Evolutionary conservation across 441 rosid species (phyloP).

Genomic region (Erodium moschatum): DNA sequence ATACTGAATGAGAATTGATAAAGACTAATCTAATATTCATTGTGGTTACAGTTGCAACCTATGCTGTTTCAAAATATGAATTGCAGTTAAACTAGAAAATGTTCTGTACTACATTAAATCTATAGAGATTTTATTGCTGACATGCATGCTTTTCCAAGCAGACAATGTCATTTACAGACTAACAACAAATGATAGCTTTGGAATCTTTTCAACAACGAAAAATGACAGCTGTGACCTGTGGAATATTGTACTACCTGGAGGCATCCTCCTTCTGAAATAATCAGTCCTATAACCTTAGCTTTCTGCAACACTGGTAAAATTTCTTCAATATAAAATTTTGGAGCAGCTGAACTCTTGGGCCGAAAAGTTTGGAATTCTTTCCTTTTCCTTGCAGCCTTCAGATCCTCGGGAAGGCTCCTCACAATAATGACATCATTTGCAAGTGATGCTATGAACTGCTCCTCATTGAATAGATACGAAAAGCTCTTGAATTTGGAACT

Average conservation of each 20-base stretch:
- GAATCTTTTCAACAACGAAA: background rate
- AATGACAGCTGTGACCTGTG: background rate
- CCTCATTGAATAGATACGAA: constrained; percentile 86
- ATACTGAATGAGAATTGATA: background rate
- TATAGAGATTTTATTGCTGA: background rate
- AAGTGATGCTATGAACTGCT: constrained; percentile 84
- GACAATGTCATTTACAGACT: background rate
- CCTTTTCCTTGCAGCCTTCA: constrained; percentile 74
- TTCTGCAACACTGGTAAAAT: constrained; percentile 69
- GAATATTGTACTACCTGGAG: constrained; percentile 55
- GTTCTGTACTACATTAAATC: background rate
- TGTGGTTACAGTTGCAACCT: constrained; percentile 2
- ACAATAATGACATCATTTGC: constrained; percentile 60
- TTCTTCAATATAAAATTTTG: constrained; percentile 63
- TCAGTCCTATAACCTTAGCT: constrained; percentile 61
- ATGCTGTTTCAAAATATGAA: background rate
- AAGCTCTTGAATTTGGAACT: constrained; percentile 89
- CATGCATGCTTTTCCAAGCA: constrained; percentile 15
- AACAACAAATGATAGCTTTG: constrained; percentile 8
- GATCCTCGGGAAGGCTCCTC: constrained; percentile 65
- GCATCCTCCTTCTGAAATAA: constrained; percentile 78
- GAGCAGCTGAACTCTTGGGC: constrained; percentile 70
- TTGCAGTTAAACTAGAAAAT: background rate
- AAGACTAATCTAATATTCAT: background rate
- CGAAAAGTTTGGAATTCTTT: constrained; percentile 65